Percentiles rank a stretch among this genome's conserved stretches.
Evolutionary conservation across 345 rosid species (phyloP).

Genomic region (Gossypium longicalyx): DNA sequence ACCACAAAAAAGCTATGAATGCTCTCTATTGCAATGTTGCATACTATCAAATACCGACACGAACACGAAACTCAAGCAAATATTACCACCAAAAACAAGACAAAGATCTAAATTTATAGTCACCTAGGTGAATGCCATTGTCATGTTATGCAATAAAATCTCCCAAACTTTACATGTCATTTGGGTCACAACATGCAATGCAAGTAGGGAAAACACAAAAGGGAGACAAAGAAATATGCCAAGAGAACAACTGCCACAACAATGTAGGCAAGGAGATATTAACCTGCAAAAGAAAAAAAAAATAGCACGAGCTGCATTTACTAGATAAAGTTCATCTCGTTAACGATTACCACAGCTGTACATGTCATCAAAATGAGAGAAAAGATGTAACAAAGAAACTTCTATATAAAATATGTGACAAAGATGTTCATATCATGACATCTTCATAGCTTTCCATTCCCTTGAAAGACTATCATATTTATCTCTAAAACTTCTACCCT

Average conservation of each 20-base stretch:
- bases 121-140: not conserved
- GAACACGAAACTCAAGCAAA: not conserved
- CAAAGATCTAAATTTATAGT: not conserved
- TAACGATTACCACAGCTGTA: not conserved
- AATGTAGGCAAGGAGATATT: not conserved
- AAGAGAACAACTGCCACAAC: not conserved
- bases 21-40: too few species aligned
- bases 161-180: not conserved
- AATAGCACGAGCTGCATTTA: not conserved
- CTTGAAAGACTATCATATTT: conserved; percentile 38
- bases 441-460: conserved; percentile 36
- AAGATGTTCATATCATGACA: conserved; percentile 11
- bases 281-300: not conserved
- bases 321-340: not conserved
- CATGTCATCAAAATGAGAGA: not conserved
- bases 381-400: conserved; percentile 2
- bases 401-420: conserved; percentile 1
- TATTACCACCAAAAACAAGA: not conserved
- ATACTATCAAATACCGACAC: too few species aligned
- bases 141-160: too few species aligned
- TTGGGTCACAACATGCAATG: not conserved
- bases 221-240: not conserved
- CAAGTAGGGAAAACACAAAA: not conserved
- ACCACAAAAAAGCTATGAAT: too few species aligned
- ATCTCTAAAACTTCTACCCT: conserved; percentile 39